Conservation (phyloP, 352 stramenopile genomes). For the Pythium dissimile region DNA sequence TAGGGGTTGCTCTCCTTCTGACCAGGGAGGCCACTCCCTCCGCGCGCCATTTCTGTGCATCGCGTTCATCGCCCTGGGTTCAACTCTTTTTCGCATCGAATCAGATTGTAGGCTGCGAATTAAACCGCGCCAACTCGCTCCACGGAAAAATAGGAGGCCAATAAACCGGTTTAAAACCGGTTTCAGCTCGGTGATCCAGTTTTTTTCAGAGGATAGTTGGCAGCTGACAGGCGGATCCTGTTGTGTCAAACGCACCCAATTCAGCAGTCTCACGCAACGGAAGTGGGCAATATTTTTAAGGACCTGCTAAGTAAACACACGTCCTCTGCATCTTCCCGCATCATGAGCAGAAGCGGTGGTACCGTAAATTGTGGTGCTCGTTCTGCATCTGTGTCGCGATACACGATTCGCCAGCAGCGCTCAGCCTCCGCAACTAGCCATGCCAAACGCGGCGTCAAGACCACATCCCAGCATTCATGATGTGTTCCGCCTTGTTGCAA, state of each 20-base stretch:
- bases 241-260: background rate
- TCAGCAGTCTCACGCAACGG: background rate
- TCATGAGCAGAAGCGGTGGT: too few relatives aligned
- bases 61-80: background rate
- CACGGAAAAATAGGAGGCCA: background rate
- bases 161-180: slow-evolving; percentile 21
- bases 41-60: background rate
- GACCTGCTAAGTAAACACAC: too few relatives aligned
- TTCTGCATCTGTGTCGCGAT: background rate
- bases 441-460: too few relatives aligned
- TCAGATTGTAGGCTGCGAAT: slow-evolving; percentile 15
- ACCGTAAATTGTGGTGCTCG: background rate
- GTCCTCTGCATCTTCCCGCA: too few relatives aligned
- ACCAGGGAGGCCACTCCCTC: too few relatives aligned
- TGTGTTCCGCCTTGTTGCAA: too few relatives aligned
- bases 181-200: slow-evolving; percentile 16
- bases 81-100: slow-evolving; percentile 6
- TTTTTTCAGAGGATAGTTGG: slow-evolving; percentile 18
- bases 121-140: slow-evolving; percentile 2
- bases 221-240: too few relatives aligned
- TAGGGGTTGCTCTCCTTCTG: too few relatives aligned
- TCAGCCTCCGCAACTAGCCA: too few relatives aligned
- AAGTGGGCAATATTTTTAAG: too few relatives aligned
- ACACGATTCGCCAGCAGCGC: too few relatives aligned
- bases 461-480: too few relatives aligned